These are phyloP conservation scores for Colletotrichum cuscutae DNA, from an alignment of 2,329 filamentous ascomycete species.

Conservation along the genomic window DNA sequence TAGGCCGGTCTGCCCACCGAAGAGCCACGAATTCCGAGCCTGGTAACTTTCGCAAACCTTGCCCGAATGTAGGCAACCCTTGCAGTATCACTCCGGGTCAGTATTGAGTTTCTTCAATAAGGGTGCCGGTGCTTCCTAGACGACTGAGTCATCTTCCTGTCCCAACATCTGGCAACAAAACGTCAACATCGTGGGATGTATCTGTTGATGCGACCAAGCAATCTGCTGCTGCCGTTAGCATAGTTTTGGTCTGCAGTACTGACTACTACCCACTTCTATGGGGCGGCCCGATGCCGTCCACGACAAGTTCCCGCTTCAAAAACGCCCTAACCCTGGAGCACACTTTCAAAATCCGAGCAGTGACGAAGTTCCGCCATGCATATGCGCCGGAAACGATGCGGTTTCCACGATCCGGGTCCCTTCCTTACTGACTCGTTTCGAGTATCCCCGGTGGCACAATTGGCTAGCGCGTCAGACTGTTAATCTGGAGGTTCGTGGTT, in stretches of 20 bases:
- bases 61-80: not conserved
- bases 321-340: slow-evolving; percentile 13
- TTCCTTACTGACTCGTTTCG: not conserved
- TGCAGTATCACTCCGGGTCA: not conserved
- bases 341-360: not conserved
- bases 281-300: not conserved
- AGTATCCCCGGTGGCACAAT: slow-evolving; percentile 35
- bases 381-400: not conserved
- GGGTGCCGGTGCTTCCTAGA: not conserved
- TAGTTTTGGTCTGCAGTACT: not conserved
- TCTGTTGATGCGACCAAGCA: not conserved
- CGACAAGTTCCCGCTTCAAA: slow-evolving; percentile 6
- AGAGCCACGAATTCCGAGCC: not conserved
- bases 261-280: not conserved
- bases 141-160: not conserved
- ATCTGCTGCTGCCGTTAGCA: not conserved
- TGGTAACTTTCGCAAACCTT: not conserved
- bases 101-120: not conserved
- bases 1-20: not conserved
- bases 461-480: slow-evolving; percentile 36
- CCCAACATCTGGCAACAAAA: not conserved
- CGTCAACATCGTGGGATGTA: not conserved
- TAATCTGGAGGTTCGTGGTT: slow-evolving; percentile 36
- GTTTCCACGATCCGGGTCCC: not conserved
- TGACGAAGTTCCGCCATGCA: not conserved